Base-by-base conservation (phyloP, 2,329 filamentous ascomycete species). In the Fusarium brachygibbosum region DNA sequence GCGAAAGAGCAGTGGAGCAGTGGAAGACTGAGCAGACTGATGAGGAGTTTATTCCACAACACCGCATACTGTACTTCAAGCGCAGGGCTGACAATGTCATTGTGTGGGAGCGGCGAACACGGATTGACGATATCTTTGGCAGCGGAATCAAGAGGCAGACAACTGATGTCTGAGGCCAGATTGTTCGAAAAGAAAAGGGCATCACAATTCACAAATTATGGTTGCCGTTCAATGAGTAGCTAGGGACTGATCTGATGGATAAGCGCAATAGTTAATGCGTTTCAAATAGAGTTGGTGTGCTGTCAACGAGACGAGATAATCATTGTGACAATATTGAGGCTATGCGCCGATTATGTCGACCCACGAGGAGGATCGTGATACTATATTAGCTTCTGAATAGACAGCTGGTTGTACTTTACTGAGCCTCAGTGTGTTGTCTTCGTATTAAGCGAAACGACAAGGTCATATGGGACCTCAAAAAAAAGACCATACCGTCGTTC, bases 1-100 rank as follows among this genome's bases (percentile, higher is more conserved):
- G 81, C 68, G 88, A 90, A 76, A 85, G 84, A 66, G 74, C 81
- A 3, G 76, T 90, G 7, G 84, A 83, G 52, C 78, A 81, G 31
- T 90, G 88, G 88, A 88, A 87, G 79, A 81, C 79, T 17, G 88
- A 90, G 71, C 84, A 87, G 76, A 89, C 88, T 32, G 85, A 90
- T 67, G 87, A 90, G 62, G 88, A 90, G 76, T 91, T 89, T 71
- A 90, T 91, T 57, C 88, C 88, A 9, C 86, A 90, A 76, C 88
- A 90, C 72, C 82, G 88, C 17, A 88, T 90, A 66, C 74, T 88
- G 58, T 90, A 88, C 75, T 90, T 90, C 72, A 87, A 84, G 76
- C 80, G 83, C 13, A 82, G 77, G 74, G 84, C 82, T 58, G 86
- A 87, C 62, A 81, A 81, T 0, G 75, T 74, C 6, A 76, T 85